Evolutionary conservation across 148 eudicot species (phyloP), one percentile per base, ranked within the genome.

Genomic region (Gaultheria prostrata): DNA sequence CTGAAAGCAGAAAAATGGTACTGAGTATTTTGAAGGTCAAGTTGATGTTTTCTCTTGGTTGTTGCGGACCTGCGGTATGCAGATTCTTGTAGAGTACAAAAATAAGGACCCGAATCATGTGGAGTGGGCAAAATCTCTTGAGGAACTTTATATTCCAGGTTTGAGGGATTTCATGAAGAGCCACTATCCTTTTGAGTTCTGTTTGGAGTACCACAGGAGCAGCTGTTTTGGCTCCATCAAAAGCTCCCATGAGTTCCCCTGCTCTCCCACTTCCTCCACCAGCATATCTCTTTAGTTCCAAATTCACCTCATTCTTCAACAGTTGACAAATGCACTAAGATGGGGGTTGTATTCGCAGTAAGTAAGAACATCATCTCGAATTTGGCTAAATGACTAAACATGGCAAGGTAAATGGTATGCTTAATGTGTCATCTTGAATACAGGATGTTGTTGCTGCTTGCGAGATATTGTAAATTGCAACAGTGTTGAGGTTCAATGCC

Each of bases 371-470:
- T 33, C 9, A 1, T 7, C 14, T 43, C 5, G 2, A 9, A 56
- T 56, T 78, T 6, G 8, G 50, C 8, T 48, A 48, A n/a, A 48
- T 17, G 26, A 24, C 8, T 45, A 39, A 1, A 51, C 56, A 51
- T 8, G 6, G 21, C 24, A 28, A 20, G 63, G 33, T 33, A 46
- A 65, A 65, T 43, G 35, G 65, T 81, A 83, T 43, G 75, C 73
- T 74, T 84, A 21, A 56, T 57, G 71, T 45, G 56, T 51, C 56
- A 83, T n/a, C 70, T 82, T 78, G 85, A 61, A 59, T 76, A 75
- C 90, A 97, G 99, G 98, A 90, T 89, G 99, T 97, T 85, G 99
- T 97, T 86, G 98, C 99, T 82, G 99, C 99, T 78, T 97, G 97
- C 87, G 99, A 97, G 90, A 85, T n/a, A n/a, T 94, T 87, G 99